These are phyloP conservation scores for Trichoderma brevicompactum DNA, from an alignment of 2,329 filamentous ascomycete genomes.

Conservation along the genomic window DNA sequence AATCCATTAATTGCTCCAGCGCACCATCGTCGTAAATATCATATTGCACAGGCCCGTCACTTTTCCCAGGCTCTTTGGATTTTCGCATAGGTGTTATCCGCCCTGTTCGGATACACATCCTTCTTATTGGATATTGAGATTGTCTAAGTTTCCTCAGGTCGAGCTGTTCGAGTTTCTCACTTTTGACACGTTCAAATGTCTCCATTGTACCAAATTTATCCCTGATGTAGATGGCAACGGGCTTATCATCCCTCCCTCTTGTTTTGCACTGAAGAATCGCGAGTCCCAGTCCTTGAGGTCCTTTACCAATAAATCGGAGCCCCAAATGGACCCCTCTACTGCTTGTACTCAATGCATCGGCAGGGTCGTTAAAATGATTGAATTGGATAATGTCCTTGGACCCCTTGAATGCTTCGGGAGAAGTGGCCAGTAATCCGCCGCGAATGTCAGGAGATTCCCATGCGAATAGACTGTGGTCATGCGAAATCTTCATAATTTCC, in stretches of 20 bases:
- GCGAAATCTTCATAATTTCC: conserved; percentile 17
- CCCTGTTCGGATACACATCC: background rate
- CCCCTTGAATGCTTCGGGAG: background rate
- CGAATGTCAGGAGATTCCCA: conserved; percentile 3
- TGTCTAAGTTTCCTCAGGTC: background rate
- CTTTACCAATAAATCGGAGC: background rate
- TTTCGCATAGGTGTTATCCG: background rate
- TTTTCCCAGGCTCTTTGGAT: background rate
- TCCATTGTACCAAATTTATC: conserved; percentile 10
- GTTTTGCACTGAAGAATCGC: conserved; percentile 15
- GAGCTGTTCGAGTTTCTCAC: background rate
- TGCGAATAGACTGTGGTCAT: conserved; percentile 17
- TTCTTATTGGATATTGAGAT: conserved; percentile 14
- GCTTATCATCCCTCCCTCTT: background rate
- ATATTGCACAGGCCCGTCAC: background rate
- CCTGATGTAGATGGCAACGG: conserved; percentile 12
- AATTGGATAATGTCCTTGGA: conserved; percentile 2
- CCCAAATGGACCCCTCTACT: conserved; percentile 12
- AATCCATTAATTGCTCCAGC: background rate
- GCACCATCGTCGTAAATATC: background rate
- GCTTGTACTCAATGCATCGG: background rate
- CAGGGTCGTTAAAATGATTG: background rate
- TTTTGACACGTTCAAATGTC: conserved; percentile 11
- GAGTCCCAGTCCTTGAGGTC: background rate
- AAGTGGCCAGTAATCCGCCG: conserved; percentile 10